Evolutionary conservation across 805 yeast species (phyloP).

Genomic region (fission yeast (Schizosaccharomyces pombe)): DNA sequence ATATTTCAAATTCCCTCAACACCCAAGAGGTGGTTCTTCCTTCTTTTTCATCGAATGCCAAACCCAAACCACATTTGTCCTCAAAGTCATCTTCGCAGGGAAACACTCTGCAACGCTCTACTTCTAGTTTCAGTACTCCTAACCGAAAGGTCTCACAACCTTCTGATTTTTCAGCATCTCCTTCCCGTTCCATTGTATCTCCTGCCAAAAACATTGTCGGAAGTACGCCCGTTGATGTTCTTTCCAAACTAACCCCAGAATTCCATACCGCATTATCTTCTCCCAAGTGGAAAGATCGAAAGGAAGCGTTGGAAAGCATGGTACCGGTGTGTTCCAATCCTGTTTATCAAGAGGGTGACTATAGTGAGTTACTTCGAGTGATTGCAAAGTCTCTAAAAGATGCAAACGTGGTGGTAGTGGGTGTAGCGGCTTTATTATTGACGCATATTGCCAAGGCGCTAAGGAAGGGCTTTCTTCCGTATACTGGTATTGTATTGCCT

Average conservation of each 20-base stretch:
- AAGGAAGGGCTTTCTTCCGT: slow-evolving; percentile 29
- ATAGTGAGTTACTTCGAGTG: slow-evolving; percentile 32
- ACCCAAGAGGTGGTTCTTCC: slow-evolving; percentile 16
- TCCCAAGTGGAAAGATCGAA: slow-evolving; percentile 76
- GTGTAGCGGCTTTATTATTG: slow-evolving; percentile 19
- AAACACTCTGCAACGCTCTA: background rate
- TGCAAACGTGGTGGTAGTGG: slow-evolving; percentile 30
- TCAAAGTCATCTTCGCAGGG: background rate
- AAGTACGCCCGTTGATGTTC: slow-evolving; percentile 45
- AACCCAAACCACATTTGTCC: slow-evolving; percentile 13
- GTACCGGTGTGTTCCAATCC: slow-evolving; percentile 22
- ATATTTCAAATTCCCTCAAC: slow-evolving; percentile 12
- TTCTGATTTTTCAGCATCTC: too few species aligned
- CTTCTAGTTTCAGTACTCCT: too few species aligned
- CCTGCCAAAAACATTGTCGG: slow-evolving; percentile 19
- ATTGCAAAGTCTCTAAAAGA: slow-evolving; percentile 61
- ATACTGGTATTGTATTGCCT: slow-evolving; percentile 27
- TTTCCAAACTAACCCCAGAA: slow-evolving; percentile 41
- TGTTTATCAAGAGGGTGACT: slow-evolving; percentile 31
- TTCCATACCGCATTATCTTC: slow-evolving; percentile 32
- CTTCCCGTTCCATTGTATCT: too few species aligned
- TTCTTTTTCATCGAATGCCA: too few species aligned
- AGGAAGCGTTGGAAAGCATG: slow-evolving; percentile 52
- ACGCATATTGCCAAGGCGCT: slow-evolving; percentile 39
- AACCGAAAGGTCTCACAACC: too few species aligned